Conservation (phyloP, 176 grass and related monocot species). For the Metroxylon sagu region DNA sequence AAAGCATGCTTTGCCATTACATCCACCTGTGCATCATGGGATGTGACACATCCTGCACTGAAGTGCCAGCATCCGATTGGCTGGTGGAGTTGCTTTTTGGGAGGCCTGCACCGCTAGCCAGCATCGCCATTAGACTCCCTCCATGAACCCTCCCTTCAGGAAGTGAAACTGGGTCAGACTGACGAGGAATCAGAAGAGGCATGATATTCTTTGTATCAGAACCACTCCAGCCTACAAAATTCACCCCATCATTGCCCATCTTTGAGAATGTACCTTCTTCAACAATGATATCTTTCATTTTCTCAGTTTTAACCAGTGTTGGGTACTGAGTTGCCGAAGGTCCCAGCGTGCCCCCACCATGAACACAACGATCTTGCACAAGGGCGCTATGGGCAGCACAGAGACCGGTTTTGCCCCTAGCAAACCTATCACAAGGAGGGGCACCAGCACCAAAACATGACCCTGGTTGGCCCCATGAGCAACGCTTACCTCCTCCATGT, state of each 20-base stretch:
- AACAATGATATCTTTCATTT: constrained; percentile 24
- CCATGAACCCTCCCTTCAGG: constrained; percentile 84
- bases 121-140: constrained; percentile 58
- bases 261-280: constrained; percentile 23
- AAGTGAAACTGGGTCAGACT: constrained; percentile 20
- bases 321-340: constrained; percentile 4
- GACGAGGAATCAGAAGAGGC: constrained; percentile 1
- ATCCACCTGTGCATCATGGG: too few species aligned
- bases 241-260: neutral
- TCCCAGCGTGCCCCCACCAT: constrained; percentile 52
- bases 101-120: constrained; percentile 21
- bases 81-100: neutral
- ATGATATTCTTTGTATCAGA: neutral
- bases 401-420: constrained; percentile 54
- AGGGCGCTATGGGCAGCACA: constrained; percentile 54
- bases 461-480: constrained; percentile 37
- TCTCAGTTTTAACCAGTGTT: neutral
- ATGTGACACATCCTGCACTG: neutral
- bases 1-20: too few species aligned
- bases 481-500: constrained; percentile 75
- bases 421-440: constrained; percentile 50
- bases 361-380: constrained; percentile 69
- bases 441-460: constrained; percentile 15
- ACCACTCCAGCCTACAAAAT: neutral
- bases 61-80: constrained; percentile 11